Percentiles rank a stretch among this genome's conserved stretches.
Evolutionary conservation across 306 rosid genomes (phyloP).

Genomic region (Begonia loranthoides): DNA sequence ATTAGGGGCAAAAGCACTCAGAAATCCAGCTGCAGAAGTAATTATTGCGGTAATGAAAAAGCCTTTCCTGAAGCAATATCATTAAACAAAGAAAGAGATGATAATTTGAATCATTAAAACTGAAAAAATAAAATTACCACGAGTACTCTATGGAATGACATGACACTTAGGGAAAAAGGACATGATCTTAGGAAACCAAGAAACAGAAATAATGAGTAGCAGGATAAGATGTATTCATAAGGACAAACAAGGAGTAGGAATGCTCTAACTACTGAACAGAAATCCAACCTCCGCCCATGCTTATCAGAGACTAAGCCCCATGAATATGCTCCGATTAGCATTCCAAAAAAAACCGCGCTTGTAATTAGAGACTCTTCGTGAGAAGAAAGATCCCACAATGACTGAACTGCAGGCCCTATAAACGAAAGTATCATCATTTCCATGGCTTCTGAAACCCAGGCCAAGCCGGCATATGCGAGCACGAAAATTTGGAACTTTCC

Average conservation of each 20-base stretch:
- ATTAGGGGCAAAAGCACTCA: slow-evolving; percentile 80
- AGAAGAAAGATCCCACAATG: slow-evolving; percentile 76
- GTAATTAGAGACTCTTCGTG: slow-evolving; percentile 61
- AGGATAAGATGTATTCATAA: neutral
- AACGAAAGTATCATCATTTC: slow-evolving; percentile 97
- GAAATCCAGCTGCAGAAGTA: slow-evolving; percentile 65
- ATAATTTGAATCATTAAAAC: slow-evolving; percentile 5
- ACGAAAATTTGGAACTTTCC: slow-evolving; percentile 79
- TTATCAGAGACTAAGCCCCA: slow-evolving; percentile 93
- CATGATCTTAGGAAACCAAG: slow-evolving; percentile 5
- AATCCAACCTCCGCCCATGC: slow-evolving; percentile 59
- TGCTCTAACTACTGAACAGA: neutral
- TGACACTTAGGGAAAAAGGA: neutral
- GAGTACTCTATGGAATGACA: neutral
- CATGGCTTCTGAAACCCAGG: slow-evolving; percentile 97
- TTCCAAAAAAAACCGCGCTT: slow-evolving; percentile 77
- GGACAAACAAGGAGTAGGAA: neutral
- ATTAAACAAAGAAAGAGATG: slow-evolving; percentile 9
- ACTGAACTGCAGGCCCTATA: slow-evolving; percentile 87
- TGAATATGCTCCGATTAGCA: slow-evolving; percentile 76
- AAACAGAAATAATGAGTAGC: neutral
- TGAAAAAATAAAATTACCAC: neutral
- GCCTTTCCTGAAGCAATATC: slow-evolving; percentile 61
- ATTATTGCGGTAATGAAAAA: slow-evolving; percentile 72
- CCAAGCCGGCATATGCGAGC: slow-evolving; percentile 84